Evolutionary conservation across 2,329 filamentous ascomycete species (phyloP), one percentile per base, ranked within the genome.

Genomic region (Penicillium sp.): DNA sequence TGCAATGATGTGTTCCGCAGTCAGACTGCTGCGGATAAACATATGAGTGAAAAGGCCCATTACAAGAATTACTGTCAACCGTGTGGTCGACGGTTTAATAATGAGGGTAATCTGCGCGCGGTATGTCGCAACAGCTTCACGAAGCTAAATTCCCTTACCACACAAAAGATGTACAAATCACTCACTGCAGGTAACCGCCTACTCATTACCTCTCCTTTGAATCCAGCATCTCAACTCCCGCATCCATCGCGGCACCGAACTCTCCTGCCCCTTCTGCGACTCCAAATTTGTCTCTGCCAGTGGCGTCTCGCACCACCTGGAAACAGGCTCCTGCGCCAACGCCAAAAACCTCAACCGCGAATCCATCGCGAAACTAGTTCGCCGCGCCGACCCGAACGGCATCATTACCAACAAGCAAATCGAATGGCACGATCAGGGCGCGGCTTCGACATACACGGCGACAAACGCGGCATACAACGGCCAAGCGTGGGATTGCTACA

Each of bases 251-350:
- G 81, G 81, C 59, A 60, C 54, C 0, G 70, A 71, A 2, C 70
- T 87, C 8, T 0, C 48, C 0, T 89, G 87, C 54, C 86, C 83
- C 0, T 88, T 85, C 66, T 89, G 87, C 73, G 68, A 76, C 35
- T 61, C 45, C 2, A 28, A 8, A 4, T 84, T 79, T 62, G 74
- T 79, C 13, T 81, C 82, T 0, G 85, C 85, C 2, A 84, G 81
- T 1, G 86, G 85, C 2, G 64, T 88, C 10, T 69, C 76, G 0
- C 78, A 86, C 68, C 84, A 89, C 62, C 72, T 89, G 1, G 87
- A 89, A 64, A 73, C 67, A 0, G 82, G 82, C 25, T 71, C 76
- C 49, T 52, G 49, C 49, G 10, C 30, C 0, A 25, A 22, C 5
- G 33, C 49, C 8, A 1, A 33, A 19, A 22, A 8, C 33, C 49